phyloP scores from a whole-genome alignment of 2,329 filamentous ascomycete genomes.

The Cladosporium sp. region DNA sequence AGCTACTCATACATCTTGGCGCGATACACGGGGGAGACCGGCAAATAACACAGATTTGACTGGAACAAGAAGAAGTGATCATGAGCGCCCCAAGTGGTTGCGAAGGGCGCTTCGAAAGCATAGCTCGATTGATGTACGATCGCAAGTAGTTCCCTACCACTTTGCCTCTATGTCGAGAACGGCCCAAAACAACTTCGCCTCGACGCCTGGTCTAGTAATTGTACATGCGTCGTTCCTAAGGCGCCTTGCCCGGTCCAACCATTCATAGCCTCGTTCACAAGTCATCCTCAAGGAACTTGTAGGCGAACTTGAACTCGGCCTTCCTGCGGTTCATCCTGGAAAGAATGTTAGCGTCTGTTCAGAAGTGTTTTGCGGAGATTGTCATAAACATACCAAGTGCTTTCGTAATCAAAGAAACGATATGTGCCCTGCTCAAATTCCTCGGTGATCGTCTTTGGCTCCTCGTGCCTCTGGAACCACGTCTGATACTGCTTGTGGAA shows the following conservation, averaged over 20 bases:
- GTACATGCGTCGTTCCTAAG: background rate
- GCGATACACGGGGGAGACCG: no score
- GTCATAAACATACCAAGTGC: conserved; percentile 71
- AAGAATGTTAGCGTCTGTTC: background rate
- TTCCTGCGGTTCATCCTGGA: conserved; percentile 96
- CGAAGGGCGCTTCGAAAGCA: background rate
- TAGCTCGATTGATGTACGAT: conserved; percentile 2
- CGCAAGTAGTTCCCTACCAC: no score
- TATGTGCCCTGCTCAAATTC: conserved; percentile 99
- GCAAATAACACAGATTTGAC: no score
- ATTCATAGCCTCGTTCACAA: conserved; percentile 65
- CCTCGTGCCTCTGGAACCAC: conserved; percentile 97
- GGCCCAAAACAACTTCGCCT: background rate
- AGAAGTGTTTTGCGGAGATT: background rate
- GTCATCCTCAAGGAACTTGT: conserved; percentile 96
- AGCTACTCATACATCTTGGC: no score
- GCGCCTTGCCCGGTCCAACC: conserved; percentile 40
- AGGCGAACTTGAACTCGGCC: conserved; percentile 96
- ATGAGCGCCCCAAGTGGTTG: background rate
- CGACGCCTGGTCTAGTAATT: conserved; percentile 9
- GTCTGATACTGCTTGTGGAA: conserved; percentile 99
- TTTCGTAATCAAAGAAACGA: conserved; percentile 98
- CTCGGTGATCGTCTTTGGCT: conserved; percentile 97
- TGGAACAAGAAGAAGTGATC: background rate
- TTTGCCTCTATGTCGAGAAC: background rate